Evolutionary conservation across 108 stramenopile species (phyloP), one percentile per base, ranked within the genome.

Genomic region (Parmales sp.): DNA sequence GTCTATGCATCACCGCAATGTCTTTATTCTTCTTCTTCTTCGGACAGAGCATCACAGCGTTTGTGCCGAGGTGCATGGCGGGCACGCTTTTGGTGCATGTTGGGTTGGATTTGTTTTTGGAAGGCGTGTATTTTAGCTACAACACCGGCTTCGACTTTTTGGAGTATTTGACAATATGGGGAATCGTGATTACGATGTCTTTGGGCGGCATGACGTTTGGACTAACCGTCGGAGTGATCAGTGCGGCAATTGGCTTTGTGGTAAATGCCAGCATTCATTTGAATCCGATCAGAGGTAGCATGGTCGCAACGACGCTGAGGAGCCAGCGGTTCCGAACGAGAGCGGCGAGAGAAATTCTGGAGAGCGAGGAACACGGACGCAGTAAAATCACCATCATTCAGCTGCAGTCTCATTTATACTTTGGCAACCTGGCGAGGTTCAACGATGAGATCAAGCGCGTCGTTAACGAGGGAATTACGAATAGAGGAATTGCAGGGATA

Each of bases 41-140:
- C 48, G 89, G 89, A 18, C 80, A 82, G 18, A 25, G 50, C 1
- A 77, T 86, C 60, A 82, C 81, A 5, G 67, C 72, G 2, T 87
- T 74, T 46, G 68, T 89, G 49, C 91, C 89, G 3, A 75, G 88
- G 28, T 84, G 81, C 51, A 88, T 93, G 88, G 91, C 91, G 2
- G 91, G 91, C 31, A 89, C 86, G 45, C 69, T 93, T 29, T 74
- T 93, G 8, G 63, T 90, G 5, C 91, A 93, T 51, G 74, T 88
- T 71, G 91, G 91, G 5, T 74, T 88, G 38, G 91, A 90, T 72
- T 71, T 93, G 29, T 77, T 93, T 39, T 64, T 84, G 9, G 91
- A 93, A 51, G 88, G 88, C 9, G 77, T 88, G 3, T 25, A 41
- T 9, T 64, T 71, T 16, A 72, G 51, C n/a, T 85, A 70, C 25